Evolutionary conservation across 2,329 filamentous ascomycete genomes (phyloP), one percentile per base, ranked within the genome.

Genomic region (Aspergillus proliferans): DNA sequence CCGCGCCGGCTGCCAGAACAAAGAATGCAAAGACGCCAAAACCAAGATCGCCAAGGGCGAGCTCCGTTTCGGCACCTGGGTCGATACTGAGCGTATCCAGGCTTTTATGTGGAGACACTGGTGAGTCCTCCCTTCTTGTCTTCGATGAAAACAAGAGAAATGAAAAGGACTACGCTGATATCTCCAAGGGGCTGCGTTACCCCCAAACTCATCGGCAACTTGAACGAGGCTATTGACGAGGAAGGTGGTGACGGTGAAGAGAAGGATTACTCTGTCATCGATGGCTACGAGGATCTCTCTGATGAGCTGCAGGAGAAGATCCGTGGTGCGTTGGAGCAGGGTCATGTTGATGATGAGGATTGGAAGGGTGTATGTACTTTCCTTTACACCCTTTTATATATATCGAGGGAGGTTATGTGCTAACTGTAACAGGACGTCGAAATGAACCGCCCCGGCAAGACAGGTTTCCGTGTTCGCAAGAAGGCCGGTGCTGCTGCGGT

Each of bases 61-160:
- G 56, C 72, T 95, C 2, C 86, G 92, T 48, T 80, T 90, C 47
- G 92, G 87, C 39, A 79, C 78, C 19, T 88, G 85, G 76, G 79
- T 95, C 54, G 79, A 79, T 7, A 79, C 85, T 26, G 60, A 75
- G 0, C 73, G 75, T 1, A 77, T 84, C 61, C 80, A 81, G 39
- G 78, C 77, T 61, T 95, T 83, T 82, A 69, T 74, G 49, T 97
- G 86, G 84, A 86, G 85, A 64, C 92, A 97, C 67, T 96, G 92
- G 92, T 94, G 77, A 63, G 79, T 59, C 43, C 41, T 40, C 4
- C 41, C 43, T 9, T 47, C 36, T 43, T n/a, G 22, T 39, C 45
- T 41, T 40, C 30, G 8, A 4, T 30, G 15, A 30, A 15, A 21
- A 2, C 24, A 2, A 18, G 10, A 34, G 30, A 34, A 4, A 10